These are phyloP conservation scores for Penicillium sp. DNA, from an alignment of 2,329 filamentous ascomycete species.

Conservation along the genomic window DNA sequence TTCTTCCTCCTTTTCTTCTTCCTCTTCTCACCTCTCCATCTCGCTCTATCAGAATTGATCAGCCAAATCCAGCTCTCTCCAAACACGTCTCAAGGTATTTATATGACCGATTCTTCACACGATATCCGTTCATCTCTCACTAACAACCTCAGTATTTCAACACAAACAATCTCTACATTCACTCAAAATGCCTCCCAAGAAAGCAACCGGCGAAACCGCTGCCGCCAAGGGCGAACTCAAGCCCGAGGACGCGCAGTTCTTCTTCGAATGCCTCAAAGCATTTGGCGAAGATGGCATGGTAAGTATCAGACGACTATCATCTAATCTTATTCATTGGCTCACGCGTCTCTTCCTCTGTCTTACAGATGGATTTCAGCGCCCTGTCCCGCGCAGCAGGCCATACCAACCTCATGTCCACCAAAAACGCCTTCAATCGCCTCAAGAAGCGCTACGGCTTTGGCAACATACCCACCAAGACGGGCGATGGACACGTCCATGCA, in stretches of 20 bases:
- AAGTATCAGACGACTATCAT: background rate
- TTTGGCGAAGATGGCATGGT: background rate
- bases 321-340: background rate
- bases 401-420: conserved; percentile 9
- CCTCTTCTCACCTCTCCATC: background rate
- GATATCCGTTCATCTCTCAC: background rate
- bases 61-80: background rate
- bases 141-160: background rate
- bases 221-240: background rate
- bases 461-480: background rate
- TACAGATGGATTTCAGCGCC: conserved; percentile 2
- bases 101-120: background rate
- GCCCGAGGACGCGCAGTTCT: conserved; percentile 4
- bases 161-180: background rate
- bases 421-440: conserved; percentile 3
- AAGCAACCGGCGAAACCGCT: background rate
- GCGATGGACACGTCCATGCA: background rate
- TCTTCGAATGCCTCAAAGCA: conserved; percentile 4
- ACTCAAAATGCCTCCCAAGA: conserved; percentile 10
- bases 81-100: background rate
- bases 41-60: background rate
- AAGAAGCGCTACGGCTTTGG: conserved; percentile 9
- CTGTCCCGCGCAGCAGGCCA: conserved; percentile 9
- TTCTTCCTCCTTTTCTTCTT: background rate
- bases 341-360: background rate